Percentiles rank a stretch among this genome's conserved stretches.
Evolutionary conservation across 163 green algal genomes (phyloP).

Genomic region (Chloromonas sp.): DNA sequence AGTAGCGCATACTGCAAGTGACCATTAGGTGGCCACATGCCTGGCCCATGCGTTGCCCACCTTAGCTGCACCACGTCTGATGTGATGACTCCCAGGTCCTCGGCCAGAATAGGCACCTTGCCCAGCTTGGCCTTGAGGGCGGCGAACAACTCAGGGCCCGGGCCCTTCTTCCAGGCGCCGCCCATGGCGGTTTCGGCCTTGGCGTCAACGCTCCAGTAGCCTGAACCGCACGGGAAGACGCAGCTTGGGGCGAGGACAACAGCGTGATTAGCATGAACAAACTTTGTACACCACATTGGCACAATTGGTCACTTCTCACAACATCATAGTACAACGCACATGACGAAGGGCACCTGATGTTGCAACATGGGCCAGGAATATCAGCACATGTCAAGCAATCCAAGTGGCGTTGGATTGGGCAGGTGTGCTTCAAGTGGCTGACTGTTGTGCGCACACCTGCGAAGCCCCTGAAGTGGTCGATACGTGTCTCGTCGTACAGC

Average conservation of each 20-base stretch:
- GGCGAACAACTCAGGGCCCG: constrained; percentile 77
- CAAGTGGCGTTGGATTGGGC: too few species aligned
- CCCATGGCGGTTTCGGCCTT: constrained; percentile 86
- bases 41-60: constrained; percentile 9
- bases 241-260: too few species aligned
- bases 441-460: constrained; percentile 27
- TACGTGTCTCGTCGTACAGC: constrained; percentile 92
- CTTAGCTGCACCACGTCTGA: constrained; percentile 81
- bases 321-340: too few species aligned
- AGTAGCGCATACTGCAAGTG: too few species aligned
- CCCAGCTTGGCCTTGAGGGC: constrained; percentile 45
- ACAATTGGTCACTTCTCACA: too few species aligned
- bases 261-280: too few species aligned
- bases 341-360: too few species aligned
- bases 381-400: too few species aligned
- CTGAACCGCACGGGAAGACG: constrained; percentile 21
- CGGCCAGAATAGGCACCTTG: constrained; percentile 84
- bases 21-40: too few species aligned
- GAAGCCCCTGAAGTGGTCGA: constrained; percentile 97
- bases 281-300: too few species aligned
- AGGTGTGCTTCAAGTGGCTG: neutral
- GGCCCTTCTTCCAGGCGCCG: constrained; percentile 82
- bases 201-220: constrained; percentile 88
- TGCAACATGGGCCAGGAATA: too few species aligned
- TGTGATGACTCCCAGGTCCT: constrained; percentile 97